A percentile compares a stretch with the other conserved stretches of the same genome.
These are phyloP conservation scores for Fusarium nanum DNA, from an alignment of 2,329 filamentous ascomycete species.

Conservation along the genomic window DNA sequence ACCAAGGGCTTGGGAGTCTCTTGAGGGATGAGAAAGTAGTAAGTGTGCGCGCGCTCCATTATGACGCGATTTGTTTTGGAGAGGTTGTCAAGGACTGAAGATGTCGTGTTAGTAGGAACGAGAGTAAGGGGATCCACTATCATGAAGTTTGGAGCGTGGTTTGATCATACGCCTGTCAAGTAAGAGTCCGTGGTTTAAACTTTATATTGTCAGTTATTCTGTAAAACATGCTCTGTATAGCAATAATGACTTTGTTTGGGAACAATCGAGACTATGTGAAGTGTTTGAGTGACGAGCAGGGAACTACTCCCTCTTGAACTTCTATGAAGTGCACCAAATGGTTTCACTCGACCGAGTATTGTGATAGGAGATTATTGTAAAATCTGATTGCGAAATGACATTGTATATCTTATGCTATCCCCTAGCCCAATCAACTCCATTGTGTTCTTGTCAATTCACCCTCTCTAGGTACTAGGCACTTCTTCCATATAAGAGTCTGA, in stretches of 20 bases:
- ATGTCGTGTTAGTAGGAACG: neutral
- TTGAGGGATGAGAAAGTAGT: fast-evolving
- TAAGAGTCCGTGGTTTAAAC: slow-evolving; percentile 16
- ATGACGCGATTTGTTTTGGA: slow-evolving; percentile 25
- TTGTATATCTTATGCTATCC: too few species aligned
- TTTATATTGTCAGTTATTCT: slow-evolving; percentile 31
- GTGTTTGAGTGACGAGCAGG: too few species aligned
- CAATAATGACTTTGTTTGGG: too few species aligned
- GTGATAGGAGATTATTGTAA: too few species aligned
- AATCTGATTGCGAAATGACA: too few species aligned
- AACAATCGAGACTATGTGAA: too few species aligned
- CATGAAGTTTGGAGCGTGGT: neutral
- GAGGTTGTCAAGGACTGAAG: slow-evolving; percentile 45
- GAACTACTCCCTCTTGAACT: too few species aligned
- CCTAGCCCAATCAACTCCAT: too few species aligned
- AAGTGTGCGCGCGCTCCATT: slow-evolving; percentile 26
- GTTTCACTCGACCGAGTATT: too few species aligned
- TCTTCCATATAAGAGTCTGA: too few species aligned
- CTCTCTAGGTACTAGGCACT: neutral
- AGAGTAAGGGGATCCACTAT: neutral
- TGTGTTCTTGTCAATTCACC: neutral
- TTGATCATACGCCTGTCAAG: slow-evolving; percentile 20
- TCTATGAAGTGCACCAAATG: too few species aligned
- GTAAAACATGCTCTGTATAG: neutral
- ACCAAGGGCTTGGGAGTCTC: fast-evolving